Evolutionary conservation across 129 eudicot genomes (phyloP), one percentile per base, ranked within the genome.

Genomic region (Erigeron canadensis): DNA sequence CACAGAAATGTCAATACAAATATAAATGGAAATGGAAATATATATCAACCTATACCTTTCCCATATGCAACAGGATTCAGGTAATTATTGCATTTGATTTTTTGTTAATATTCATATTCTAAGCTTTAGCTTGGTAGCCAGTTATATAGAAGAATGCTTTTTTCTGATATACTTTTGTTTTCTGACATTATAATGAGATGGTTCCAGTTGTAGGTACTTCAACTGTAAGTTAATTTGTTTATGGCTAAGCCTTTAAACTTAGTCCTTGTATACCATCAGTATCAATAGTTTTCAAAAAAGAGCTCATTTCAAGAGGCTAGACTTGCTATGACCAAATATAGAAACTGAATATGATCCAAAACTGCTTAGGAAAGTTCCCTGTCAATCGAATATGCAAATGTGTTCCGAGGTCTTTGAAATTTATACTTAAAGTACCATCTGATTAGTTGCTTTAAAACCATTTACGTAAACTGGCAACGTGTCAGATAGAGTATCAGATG

Each of bases 1-100:
- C 44, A 70, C 43, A 70, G 67, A 77, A 41, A 59, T 69, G 58
- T 15, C 38, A 68, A 48, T 70, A 40, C 9, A 70, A 70, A 70
- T 70, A 39, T 34, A 37, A 59, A 64, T 70, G 81, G 84, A 57
- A 72, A 65, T 67, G 86, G 88, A 62, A 84, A 84, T 76, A 42
- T 76, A 19, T 86, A 86, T 78, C 97, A 91, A 54, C 97, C 97
- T 70, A 73, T 86, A 63, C 82, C 74, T 37, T 86, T 80, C 75
- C 96, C 97, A 13, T 84, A 88, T 63, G 81, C 96, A 9, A 75
- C 83, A 10, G 88, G 94, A 76, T 85, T 86, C 77, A 91, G 96
- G 97, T 91, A 83, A 59, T 6, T 45, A 58, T 7, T 59, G 8
- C 16, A 22, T 38, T 61, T 51, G n/a, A 50, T 69, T 40, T 57